Evolutionary conservation across 176 grass and related monocot species (phyloP).

Genomic region (Alloteropsis semialata): DNA sequence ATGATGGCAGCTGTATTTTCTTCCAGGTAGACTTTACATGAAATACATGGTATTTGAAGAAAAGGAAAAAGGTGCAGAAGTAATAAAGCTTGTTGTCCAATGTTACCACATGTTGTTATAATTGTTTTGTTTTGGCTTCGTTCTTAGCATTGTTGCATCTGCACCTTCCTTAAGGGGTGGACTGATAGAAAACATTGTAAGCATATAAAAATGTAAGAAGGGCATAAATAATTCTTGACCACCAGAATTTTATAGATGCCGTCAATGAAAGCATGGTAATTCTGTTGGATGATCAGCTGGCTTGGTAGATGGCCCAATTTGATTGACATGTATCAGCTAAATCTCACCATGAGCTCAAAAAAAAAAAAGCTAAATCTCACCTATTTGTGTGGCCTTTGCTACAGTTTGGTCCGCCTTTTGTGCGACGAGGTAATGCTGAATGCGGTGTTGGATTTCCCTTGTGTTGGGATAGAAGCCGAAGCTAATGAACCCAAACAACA

Average conservation of each 20-base stretch:
- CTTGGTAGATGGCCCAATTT: neutral
- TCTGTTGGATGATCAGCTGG: neutral
- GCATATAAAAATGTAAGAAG: neutral
- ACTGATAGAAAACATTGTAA: neutral
- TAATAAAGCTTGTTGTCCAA: neutral
- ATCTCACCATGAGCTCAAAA: neutral
- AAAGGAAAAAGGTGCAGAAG: neutral
- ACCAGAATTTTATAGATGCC: neutral
- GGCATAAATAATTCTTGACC: neutral
- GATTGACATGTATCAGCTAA: neutral
- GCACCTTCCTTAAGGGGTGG: neutral
- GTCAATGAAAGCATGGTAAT: neutral
- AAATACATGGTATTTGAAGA: neutral
- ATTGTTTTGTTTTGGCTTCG: neutral
- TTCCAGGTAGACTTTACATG: neutral
- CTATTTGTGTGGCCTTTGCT: too few relatives aligned
- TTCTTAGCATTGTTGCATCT: neutral
- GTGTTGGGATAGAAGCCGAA: too few relatives aligned
- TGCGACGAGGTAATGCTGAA: too few relatives aligned
- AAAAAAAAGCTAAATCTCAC: too few relatives aligned
- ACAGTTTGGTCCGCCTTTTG: too few relatives aligned
- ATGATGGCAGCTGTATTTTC: neutral
- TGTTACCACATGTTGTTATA: neutral
- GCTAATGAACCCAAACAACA: too few relatives aligned
- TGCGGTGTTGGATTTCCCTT: too few relatives aligned